Conservation (phyloP, 176 grass and related monocot species). For the Oryza coarctata region DNA sequence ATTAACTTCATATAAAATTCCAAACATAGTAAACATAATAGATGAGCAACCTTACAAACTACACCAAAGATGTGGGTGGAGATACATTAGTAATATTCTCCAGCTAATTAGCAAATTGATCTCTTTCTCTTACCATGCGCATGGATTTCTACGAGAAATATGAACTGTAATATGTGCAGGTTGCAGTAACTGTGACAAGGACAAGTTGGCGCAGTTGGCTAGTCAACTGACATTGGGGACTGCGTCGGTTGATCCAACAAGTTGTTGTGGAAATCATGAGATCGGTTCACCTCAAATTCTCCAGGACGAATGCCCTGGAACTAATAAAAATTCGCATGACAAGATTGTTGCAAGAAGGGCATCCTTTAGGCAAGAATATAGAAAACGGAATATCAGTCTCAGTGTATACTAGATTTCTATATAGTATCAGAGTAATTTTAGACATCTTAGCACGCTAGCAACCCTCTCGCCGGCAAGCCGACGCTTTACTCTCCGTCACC, state of each 20-base stretch:
- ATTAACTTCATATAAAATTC: not conserved
- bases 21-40: not conserved
- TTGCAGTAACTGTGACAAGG: constrained; percentile 37
- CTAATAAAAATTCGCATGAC: constrained; percentile 41
- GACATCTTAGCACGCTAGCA: too few relatives aligned
- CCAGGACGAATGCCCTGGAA: constrained; percentile 56
- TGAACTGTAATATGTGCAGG: constrained; percentile 37
- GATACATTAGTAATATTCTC: constrained; percentile 24
- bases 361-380: constrained; percentile 30
- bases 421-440: too few relatives aligned
- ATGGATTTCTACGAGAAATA: constrained; percentile 7
- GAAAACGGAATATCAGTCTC: too few relatives aligned
- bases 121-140: constrained; percentile 29
- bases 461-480: too few relatives aligned
- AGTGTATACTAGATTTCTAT: too few relatives aligned
- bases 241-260: constrained; percentile 43
- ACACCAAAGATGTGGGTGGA: constrained; percentile 27
- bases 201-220: constrained; percentile 41
- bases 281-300: constrained; percentile 94
- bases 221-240: constrained; percentile 39
- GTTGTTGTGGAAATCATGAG: constrained; percentile 86
- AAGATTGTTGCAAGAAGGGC: constrained; percentile 86
- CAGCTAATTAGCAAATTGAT: constrained; percentile 30
- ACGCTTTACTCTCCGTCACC: too few relatives aligned
- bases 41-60: not conserved